Evolutionary conservation across 2,329 filamentous ascomycete species (phyloP).

Genomic region (Claviceps sp.): DNA sequence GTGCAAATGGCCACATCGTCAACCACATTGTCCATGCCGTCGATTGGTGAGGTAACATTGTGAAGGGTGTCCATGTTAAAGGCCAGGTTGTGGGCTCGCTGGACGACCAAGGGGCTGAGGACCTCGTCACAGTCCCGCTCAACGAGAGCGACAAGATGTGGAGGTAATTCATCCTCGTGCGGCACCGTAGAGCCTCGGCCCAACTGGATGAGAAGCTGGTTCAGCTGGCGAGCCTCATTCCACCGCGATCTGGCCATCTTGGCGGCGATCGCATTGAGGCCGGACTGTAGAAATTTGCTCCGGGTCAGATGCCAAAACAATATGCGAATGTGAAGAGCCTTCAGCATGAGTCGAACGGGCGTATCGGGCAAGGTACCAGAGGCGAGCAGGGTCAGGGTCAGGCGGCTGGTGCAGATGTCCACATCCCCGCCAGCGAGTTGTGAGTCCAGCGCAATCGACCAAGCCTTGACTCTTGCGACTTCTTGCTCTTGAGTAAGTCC

Average conservation of each 20-base stretch:
- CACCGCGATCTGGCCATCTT: slow-evolving; percentile 65
- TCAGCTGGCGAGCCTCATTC: slow-evolving; percentile 62
- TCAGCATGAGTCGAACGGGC: slow-evolving; percentile 74
- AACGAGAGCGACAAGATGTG: slow-evolving; percentile 62
- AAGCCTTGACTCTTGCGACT: slow-evolving; percentile 73
- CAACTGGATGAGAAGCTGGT: slow-evolving; percentile 30
- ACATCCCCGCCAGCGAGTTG: slow-evolving; percentile 83
- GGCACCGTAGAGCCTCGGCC: slow-evolving; percentile 28
- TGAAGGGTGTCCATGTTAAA: slow-evolving; percentile 70
- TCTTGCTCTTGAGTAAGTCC: slow-evolving; percentile 77
- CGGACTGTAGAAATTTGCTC: slow-evolving; percentile 47
- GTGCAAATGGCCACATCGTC: slow-evolving; percentile 76
- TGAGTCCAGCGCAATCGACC: slow-evolving; percentile 85
- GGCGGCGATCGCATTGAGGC: slow-evolving; percentile 56
- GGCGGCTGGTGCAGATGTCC: slow-evolving; percentile 75
- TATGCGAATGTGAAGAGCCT: slow-evolving; percentile 82
- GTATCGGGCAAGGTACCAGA: slow-evolving; percentile 78
- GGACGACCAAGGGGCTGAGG: slow-evolving; percentile 61
- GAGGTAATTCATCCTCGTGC: slow-evolving; percentile 50
- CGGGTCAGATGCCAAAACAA: slow-evolving; percentile 68
- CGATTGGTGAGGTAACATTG: slow-evolving; percentile 47
- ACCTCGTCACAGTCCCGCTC: slow-evolving; percentile 73
- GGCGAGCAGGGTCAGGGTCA: slow-evolving; percentile 75
- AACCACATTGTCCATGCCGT: slow-evolving; percentile 69
- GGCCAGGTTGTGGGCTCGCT: slow-evolving; percentile 78